A percentile compares a stretch with the other conserved stretches of the same genome.
These are phyloP conservation scores for Neospora caninum DNA, from an alignment of 169 alveolate genomes.

Conservation along the genomic window DNA sequence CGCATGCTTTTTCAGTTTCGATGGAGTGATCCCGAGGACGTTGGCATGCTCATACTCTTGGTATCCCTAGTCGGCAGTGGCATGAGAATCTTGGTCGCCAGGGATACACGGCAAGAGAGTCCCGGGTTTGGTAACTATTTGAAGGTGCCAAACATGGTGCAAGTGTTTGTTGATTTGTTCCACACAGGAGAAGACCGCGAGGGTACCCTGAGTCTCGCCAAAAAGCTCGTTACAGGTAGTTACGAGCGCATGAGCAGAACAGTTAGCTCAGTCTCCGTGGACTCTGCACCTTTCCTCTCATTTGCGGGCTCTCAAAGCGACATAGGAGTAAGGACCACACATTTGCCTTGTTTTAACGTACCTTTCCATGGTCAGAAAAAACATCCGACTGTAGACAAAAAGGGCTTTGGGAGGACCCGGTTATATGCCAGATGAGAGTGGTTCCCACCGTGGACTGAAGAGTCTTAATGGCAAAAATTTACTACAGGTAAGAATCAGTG, in stretches of 20 bases:
- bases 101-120: slow-evolving; percentile 39
- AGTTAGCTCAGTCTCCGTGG: not conserved
- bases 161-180: not conserved
- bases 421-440: not conserved
- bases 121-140: slow-evolving; percentile 47
- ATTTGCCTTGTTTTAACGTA: not conserved
- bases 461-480: not conserved
- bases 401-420: not conserved
- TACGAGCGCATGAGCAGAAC: not conserved
- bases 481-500: not conserved
- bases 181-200: not conserved
- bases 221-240: not conserved
- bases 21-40: slow-evolving; percentile 52
- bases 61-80: not conserved
- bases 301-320: not conserved
- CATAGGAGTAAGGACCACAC: not conserved
- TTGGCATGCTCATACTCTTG: not conserved
- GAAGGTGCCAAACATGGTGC: not conserved
- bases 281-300: not conserved
- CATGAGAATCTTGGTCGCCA: not conserved
- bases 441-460: not conserved
- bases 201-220: not conserved
- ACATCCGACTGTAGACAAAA: not conserved
- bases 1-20: not conserved
- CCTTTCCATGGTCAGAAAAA: not conserved